Conservation (phyloP, 1,284 basidiomycete species). For the Violaceomyces palustris region DNA sequence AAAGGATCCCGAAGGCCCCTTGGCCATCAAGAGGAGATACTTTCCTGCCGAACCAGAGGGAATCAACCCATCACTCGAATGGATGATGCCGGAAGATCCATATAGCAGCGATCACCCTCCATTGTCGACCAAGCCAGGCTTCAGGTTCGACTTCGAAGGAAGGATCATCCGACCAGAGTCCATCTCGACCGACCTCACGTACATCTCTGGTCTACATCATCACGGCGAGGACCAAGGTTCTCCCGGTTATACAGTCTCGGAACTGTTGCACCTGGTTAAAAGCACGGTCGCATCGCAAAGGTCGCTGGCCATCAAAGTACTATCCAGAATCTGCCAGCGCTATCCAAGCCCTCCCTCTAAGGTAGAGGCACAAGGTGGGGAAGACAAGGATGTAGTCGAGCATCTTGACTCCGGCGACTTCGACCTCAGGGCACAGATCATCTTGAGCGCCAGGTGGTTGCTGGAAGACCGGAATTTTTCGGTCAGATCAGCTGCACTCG, state of each 20-base stretch:
- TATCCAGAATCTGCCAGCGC: conserved; percentile 60
- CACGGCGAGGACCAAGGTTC: conserved; percentile 67
- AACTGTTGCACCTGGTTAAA: conserved; percentile 74
- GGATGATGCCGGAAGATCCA: conserved; percentile 26
- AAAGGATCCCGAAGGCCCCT: conserved; percentile 67
- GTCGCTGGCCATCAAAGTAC: conserved; percentile 71
- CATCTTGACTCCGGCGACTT: conserved; percentile 9
- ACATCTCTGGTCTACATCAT: conserved; percentile 70
- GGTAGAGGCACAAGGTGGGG: not conserved
- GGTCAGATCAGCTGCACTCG: conserved; percentile 31
- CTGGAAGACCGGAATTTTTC: conserved; percentile 36
- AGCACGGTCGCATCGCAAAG: conserved; percentile 80
- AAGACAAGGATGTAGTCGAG: not conserved
- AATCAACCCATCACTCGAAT: conserved; percentile 31
- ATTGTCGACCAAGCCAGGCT: no score
- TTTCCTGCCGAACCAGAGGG: conserved; percentile 64
- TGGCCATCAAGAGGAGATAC: conserved; percentile 74
- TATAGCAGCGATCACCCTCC: no score
- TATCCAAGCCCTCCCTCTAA: conserved; percentile 4
- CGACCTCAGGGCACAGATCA: conserved; percentile 10
- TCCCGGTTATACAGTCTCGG: conserved; percentile 85
- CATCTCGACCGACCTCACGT: conserved; percentile 18
- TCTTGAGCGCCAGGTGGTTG: conserved; percentile 33
- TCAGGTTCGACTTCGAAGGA: conserved; percentile 44
- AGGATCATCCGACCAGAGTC: conserved; percentile 11